Base-by-base conservation (phyloP, 202 grass and related monocot genomes). In the Carex sylvatica region DNA sequence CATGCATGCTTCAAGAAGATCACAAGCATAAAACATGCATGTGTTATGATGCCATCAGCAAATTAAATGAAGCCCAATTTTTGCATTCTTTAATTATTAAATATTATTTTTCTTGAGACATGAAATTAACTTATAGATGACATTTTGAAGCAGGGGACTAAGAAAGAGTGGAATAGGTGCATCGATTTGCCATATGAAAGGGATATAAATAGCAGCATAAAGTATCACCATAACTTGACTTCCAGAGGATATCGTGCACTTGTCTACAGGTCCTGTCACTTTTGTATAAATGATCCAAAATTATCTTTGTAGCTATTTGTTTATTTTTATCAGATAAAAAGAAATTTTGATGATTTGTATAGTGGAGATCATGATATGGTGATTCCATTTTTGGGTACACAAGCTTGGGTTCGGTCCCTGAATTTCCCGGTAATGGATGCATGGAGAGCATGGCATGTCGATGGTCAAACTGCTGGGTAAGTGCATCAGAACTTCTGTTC, bases 301-400 rank as follows among this genome's bases (percentile, higher is more conserved):
- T 20, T 52, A 49, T 12, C 46, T 49, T 59, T 20, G 55, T 59
- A 54, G 22, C 46, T 74, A 63, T 44, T 82, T 0, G 33, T 24
- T 65, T 14, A 52, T 24, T 2, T 26, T 65, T 10, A 59, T 19
- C 2, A 10, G 42, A 59, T 59, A 51, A 28, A 52, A 68, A 80
- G 2, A 12, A 4, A 12, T 2, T 24, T 28, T 74, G 0, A 61
- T 11, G 47, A 18, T 44, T 3, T 0, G 8, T 36, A 96, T 36
- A 96, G 90, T 11, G 93, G 90, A 31, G 90, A 96, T 54, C 93
- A 96, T 61, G 93, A 96, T 73, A 6, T 89, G 0, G 0, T 9
- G 0, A 6, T 89, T 6, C 90, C 93, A 2, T 80, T 91, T 79
- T 38, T 63, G 42, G 80, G 91, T n/a, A 94, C 91, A 6, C 85